These are phyloP conservation scores for Avena atlantica DNA, from an alignment of 176 grass and related monocot species.

Conservation along the genomic window DNA sequence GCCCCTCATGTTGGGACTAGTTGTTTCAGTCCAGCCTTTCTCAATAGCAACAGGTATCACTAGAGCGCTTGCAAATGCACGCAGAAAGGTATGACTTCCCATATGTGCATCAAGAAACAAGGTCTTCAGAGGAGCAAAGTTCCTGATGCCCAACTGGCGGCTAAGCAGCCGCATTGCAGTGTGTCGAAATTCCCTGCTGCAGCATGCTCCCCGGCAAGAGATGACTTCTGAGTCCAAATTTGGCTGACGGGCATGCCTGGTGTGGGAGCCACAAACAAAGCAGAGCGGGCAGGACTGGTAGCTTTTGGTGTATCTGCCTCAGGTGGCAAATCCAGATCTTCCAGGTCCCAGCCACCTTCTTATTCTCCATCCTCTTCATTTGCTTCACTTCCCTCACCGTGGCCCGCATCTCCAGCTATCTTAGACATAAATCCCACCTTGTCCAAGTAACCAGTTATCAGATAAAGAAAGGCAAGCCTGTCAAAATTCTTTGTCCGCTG, in stretches of 20 bases:
- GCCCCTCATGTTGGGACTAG: slow-evolving; percentile 78
- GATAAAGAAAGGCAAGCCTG: slow-evolving; percentile 91
- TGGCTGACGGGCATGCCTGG: slow-evolving; percentile 79
- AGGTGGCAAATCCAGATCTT: slow-evolving; percentile 81
- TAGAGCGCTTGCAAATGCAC: slow-evolving; percentile 58
- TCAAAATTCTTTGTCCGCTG: slow-evolving; percentile 94
- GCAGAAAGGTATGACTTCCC: slow-evolving; percentile 71
- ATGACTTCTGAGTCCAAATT: slow-evolving; percentile 91
- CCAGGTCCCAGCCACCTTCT: slow-evolving; percentile 92
- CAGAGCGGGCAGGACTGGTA: slow-evolving; percentile 34
- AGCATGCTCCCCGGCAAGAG: slow-evolving; percentile 83
- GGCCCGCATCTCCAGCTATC: slow-evolving; percentile 73
- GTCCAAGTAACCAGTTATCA: slow-evolving; percentile 80
- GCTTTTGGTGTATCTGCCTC: slow-evolving; percentile 73
- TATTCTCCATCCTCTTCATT: slow-evolving; percentile 71
- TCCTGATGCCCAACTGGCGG: slow-evolving; percentile 81
- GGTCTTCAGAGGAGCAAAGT: slow-evolving; percentile 79
- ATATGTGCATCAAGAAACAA: slow-evolving; percentile 69
- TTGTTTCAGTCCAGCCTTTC: slow-evolving; percentile 78
- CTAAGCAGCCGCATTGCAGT: slow-evolving; percentile 80
- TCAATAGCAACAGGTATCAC: slow-evolving; percentile 76
- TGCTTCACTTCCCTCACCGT: slow-evolving; percentile 48
- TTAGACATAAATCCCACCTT: slow-evolving; percentile 84
- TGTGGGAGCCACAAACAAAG: slow-evolving; percentile 68
- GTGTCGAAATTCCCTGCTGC: slow-evolving; percentile 91